These are phyloP conservation scores for Fusarium nanum DNA, from an alignment of 2,329 filamentous ascomycete species.

Conservation along the genomic window DNA sequence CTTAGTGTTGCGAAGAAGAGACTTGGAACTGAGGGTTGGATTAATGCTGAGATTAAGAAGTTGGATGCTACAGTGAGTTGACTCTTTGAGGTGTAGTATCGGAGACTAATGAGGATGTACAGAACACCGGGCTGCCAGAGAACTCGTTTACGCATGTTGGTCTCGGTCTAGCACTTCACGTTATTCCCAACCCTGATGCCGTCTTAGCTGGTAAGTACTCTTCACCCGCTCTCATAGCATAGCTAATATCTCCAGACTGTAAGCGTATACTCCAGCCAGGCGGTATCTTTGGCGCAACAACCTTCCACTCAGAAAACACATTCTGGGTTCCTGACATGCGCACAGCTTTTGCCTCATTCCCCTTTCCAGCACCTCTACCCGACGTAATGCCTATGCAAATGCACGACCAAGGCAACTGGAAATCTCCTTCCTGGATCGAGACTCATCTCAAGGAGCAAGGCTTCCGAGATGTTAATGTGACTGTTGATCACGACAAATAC, in stretches of 20 bases:
- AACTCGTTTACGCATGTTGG: conserved; percentile 58
- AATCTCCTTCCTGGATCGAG: conserved; percentile 54
- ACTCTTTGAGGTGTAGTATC: fast-evolving
- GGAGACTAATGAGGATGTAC: neutral
- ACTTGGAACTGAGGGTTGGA: conserved; percentile 57
- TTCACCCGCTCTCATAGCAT: too few relatives aligned
- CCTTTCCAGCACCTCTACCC: conserved; percentile 54
- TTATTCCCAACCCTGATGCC: conserved; percentile 56
- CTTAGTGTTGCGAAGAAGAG: conserved; percentile 56
- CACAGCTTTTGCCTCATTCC: conserved; percentile 55
- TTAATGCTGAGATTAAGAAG: conserved; percentile 56
- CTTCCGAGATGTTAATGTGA: conserved; percentile 54
- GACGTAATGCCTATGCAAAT: conserved; percentile 53
- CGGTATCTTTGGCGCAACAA: conserved; percentile 54
- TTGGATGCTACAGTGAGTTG: conserved; percentile 60
- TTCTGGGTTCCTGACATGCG: conserved; percentile 55
- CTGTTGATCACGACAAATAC: conserved; percentile 42
- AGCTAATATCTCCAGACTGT: conserved; percentile 44
- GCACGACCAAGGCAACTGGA: conserved; percentile 55
- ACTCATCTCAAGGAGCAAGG: conserved; percentile 51
- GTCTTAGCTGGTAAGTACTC: conserved; percentile 45
- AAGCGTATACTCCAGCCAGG: conserved; percentile 55
- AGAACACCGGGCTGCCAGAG: conserved; percentile 56
- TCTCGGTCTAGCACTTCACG: conserved; percentile 60
- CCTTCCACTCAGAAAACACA: conserved; percentile 51